Evolutionary conservation across 2,329 filamentous ascomycete genomes (phyloP).

Genomic region (Claviceps pusilla): DNA sequence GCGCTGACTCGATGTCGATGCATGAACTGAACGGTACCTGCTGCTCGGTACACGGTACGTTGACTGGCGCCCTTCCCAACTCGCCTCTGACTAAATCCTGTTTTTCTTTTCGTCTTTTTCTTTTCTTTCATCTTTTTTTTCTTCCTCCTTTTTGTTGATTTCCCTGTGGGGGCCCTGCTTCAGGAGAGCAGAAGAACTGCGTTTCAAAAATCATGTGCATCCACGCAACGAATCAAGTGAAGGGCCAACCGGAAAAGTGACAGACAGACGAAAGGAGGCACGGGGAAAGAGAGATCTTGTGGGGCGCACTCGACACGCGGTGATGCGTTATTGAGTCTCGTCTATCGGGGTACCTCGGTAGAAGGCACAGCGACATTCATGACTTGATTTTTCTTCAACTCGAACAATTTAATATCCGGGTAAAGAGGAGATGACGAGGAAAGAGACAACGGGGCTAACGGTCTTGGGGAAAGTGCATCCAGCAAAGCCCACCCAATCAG

Average conservation of each 20-base stretch:
- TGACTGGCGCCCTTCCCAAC: too few species aligned
- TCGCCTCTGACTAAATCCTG: too few species aligned
- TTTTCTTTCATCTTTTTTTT: neutral
- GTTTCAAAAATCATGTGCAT: too few species aligned
- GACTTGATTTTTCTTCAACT: too few species aligned
- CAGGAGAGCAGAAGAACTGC: too few species aligned
- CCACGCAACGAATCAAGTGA: too few species aligned
- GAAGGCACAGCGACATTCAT: too few species aligned
- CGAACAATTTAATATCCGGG: neutral
- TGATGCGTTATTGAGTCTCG: neutral
- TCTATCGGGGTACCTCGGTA: neutral
- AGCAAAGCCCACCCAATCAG: neutral
- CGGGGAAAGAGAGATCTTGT: neutral
- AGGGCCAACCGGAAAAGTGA: neutral
- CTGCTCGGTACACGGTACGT: neutral
- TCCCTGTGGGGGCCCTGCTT: neutral
- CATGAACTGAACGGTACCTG: neutral
- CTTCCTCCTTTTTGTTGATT: neutral
- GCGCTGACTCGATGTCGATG: too few species aligned
- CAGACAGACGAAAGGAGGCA: neutral
- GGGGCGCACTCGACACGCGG: neutral
- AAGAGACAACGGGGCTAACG: slow-evolving; percentile 12
- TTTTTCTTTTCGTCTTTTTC: neutral
- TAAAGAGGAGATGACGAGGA: neutral
- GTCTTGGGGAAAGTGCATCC: neutral